A percentile compares a stretch with the other conserved stretches of the same genome.
These are phyloP conservation scores for Myrica gale DNA, from an alignment of 306 rosid species.

Conservation along the genomic window DNA sequence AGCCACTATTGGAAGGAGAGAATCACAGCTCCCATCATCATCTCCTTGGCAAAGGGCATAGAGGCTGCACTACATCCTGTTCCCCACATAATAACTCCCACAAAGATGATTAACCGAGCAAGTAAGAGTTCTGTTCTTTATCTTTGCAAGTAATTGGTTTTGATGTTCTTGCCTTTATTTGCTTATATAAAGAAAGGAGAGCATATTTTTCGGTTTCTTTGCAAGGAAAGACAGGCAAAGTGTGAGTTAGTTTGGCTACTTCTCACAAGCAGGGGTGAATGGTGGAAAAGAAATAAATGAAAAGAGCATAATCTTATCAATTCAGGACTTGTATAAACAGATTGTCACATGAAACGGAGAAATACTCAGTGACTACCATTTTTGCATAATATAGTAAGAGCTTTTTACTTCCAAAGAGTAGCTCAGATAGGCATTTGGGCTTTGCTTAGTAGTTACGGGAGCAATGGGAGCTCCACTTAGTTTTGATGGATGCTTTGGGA, in stretches of 20 bases:
- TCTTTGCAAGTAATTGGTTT: background rate
- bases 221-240: background rate
- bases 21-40: constrained; percentile 71
- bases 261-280: background rate
- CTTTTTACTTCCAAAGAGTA: background rate
- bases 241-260: background rate
- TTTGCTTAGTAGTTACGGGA: background rate
- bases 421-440: background rate
- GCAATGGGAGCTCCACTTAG: background rate
- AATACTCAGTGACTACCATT: background rate
- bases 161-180: constrained; percentile 4
- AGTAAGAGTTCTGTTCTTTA: constrained; percentile 48
- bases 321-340: background rate
- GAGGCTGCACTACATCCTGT: constrained; percentile 85
- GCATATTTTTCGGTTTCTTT: background rate
- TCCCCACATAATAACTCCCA: constrained; percentile 87
- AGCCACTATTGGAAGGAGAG: constrained; percentile 89
- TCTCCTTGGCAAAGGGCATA: constrained; percentile 81
- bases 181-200: background rate
- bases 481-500: background rate
- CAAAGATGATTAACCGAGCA: constrained; percentile 77
- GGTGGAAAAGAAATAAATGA: too few relatives aligned
- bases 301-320: background rate
- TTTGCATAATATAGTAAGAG: background rate
- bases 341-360: background rate